A percentile compares a stretch with the other conserved stretches of the same genome.
phyloP scores from a whole-genome alignment of 306 rosid genomes.

The Chamaecrista fasciculata region DNA sequence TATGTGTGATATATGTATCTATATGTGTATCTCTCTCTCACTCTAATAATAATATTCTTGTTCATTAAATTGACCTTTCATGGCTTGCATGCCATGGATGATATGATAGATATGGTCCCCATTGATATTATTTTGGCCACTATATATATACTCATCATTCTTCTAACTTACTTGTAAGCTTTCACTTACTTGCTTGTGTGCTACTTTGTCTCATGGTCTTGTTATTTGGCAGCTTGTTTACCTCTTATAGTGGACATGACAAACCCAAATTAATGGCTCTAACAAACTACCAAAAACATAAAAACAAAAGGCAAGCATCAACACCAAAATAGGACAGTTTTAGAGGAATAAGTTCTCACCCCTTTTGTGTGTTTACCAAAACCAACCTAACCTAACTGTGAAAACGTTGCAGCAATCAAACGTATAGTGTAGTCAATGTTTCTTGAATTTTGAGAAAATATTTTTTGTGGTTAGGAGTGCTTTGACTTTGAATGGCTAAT shows the following conservation, averaged over 20 bases:
- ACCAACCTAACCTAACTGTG: too few species aligned
- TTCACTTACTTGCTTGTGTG: not conserved
- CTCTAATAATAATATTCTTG: not conserved
- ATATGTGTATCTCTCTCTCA: not conserved
- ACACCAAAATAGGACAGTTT: not conserved
- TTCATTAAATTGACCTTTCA: conserved; percentile 27
- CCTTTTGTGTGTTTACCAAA: too few species aligned
- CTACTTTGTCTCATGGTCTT: not conserved
- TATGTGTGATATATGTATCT: not conserved
- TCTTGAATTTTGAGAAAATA: too few species aligned
- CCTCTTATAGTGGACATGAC: conserved; percentile 38
- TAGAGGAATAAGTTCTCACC: not conserved
- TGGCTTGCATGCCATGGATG: not conserved
- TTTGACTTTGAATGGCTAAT: too few species aligned
- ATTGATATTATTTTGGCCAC: too few species aligned
- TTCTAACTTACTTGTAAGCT: conserved; percentile 23
- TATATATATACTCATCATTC: too few species aligned
- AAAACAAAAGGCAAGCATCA: not conserved
- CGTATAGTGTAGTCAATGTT: too few species aligned
- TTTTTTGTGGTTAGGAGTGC: too few species aligned
- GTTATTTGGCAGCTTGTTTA: conserved; percentile 32
- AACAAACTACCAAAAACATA: not conserved
- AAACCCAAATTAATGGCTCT: not conserved
- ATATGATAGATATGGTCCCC: conserved; percentile 25
- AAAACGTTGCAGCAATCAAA: too few species aligned